Evolutionary conservation across 2,329 filamentous ascomycete species (phyloP), one percentile per base, ranked within the genome.

Genomic region (Beauveria rudraprayagi): DNA sequence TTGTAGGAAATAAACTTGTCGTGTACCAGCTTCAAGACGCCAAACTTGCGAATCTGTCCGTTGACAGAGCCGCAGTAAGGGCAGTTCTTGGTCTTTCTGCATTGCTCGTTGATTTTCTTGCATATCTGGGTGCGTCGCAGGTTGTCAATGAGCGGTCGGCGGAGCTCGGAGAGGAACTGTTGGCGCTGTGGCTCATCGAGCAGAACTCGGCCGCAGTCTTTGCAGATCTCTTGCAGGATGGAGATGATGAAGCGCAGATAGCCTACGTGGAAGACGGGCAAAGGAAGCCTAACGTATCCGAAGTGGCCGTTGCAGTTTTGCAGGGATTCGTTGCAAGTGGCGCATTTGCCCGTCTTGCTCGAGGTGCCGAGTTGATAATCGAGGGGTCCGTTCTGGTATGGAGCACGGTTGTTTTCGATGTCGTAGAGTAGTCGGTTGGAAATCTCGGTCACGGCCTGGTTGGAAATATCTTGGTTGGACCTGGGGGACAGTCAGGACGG

Each of bases 371-470:
- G 84, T 70, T 90, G 90, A 64, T 84, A 82, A 75, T 99, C 94
- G 65, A 97, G 84, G 48, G 93, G 91, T 50, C 94, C 94, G 79
- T 97, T 85, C 62, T 83, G 80, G 62, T 89, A 91, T 19, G 92
- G 86, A 57, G 83, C 83, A 70, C 92, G 86, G 69, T 87, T 87
- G 69, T 88, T 87, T 67, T 90, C 87, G 67, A 96, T 84, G 73
- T 99, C 92, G 79, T 96, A 99, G 64, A 97, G 86, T 73, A 92
- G 87, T 69, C 92, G 86, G 73, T 97, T 90, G n/a, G 91, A 95
- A 62, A 99, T 89, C 75, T 97, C 92, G 66, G 97, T 83, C 61
- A 97, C 92, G 65, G 90, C 92, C 76, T 99, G 94, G 71, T 93
- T 95, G 67, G 96, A 90, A 67, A 97, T 96, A 70, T 97, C 91